Evolutionary conservation across 2,329 filamentous ascomycete genomes (phyloP), one percentile per base, ranked within the genome.

Genomic region (Nothophoma quercina): DNA sequence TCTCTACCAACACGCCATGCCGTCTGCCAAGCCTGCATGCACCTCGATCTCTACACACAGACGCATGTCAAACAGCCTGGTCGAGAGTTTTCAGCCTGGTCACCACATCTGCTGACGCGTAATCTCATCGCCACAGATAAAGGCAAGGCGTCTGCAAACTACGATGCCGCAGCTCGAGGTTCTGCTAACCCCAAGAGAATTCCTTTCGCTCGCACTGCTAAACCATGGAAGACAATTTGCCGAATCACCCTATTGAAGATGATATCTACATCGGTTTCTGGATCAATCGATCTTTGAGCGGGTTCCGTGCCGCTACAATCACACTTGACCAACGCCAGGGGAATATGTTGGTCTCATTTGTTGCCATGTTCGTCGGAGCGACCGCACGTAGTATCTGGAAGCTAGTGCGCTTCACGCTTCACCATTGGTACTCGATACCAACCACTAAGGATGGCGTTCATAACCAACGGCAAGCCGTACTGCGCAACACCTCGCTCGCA

Each of bases 381-480:
- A 36, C 55, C 7, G 60, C 56, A 1, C 40, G 50, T 6, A 51
- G 56, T 22, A 49, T 60, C 13, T 65, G 62, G 63, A 56, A 41
- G 5, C 40, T 67, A 16, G n/a, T 39, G 3, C 44, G 63, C 2
- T 61, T 47, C 23, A 9, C 48, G 7, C 25, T 63, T 2, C 58
- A 63, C 33, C n/a, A 9, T 1, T 18, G 10, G 9, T 44, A 55
- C 7, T 60, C 61, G 2, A 38, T 49, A 1, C 2, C 9, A 2
- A 21, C 41, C 15, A 5, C 7, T 30, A 1, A 22, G 48, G 72
- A 75, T 51, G 69, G 60, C 8, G 22, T 73, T 5, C 59, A 72
- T 23, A 60, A 72, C 41, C 70, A 70, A 33, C 62, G 70, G 21
- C 72, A 74, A 47, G 59, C 69, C 1, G 59, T 74, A 5, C 49